These are phyloP conservation scores for Pueraria montana DNA, from an alignment of 306 rosid species.

Conservation along the genomic window DNA sequence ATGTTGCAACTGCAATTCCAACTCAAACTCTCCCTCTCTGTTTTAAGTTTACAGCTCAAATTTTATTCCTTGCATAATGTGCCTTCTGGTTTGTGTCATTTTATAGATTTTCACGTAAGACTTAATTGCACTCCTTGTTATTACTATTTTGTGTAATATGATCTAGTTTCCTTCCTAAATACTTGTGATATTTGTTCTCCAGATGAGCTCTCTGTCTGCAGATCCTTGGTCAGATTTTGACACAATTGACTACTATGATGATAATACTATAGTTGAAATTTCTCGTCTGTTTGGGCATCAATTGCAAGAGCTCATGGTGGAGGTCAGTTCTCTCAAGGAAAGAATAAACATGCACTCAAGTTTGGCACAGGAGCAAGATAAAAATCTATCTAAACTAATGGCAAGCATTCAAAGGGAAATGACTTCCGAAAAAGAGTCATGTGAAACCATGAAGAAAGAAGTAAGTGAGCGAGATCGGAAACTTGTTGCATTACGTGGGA, in stretches of 20 bases:
- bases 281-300: conserved; percentile 58
- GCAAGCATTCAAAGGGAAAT: conserved; percentile 63
- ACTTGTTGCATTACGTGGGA: conserved; percentile 64
- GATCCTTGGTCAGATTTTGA: conserved; percentile 67
- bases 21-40: background rate
- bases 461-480: conserved; percentile 68
- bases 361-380: conserved; percentile 64
- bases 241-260: conserved; percentile 54
- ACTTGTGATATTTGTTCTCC: conserved; percentile 48
- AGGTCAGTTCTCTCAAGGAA: conserved; percentile 67
- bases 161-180: conserved; percentile 37
- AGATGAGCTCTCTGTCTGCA: conserved; percentile 55
- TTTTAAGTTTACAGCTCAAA: conserved; percentile 19
- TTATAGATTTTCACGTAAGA: conserved; percentile 3
- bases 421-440: conserved; percentile 68
- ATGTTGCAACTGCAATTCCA: conserved; percentile 22
- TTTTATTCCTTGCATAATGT: conserved; percentile 25
- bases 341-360: conserved; percentile 62
- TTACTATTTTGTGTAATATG: conserved; percentile 13
- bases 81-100: conserved; percentile 34
- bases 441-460: conserved; percentile 69
- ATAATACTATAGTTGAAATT: conserved; percentile 54
- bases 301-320: conserved; percentile 64
- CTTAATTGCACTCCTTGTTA: conserved; percentile 25
- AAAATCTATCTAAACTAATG: conserved; percentile 58